Evolutionary conservation across 208 protist species (phyloP).

Genomic region (Acanthamoeba healyi): DNA sequence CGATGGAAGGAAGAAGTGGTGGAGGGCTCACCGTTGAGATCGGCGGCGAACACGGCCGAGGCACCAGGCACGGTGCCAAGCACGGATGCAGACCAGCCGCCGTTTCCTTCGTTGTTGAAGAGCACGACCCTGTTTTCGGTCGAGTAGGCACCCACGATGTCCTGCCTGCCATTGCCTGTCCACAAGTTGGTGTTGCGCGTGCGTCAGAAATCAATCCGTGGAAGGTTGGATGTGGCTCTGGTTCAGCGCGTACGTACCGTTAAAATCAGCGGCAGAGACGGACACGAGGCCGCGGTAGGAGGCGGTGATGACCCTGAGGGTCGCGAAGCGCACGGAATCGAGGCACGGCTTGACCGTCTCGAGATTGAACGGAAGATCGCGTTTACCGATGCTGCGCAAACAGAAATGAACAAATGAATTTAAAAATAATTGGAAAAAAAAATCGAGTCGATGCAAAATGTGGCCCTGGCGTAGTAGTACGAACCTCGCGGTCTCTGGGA

Average conservation of each 20-base stretch:
- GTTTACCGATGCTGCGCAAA: neutral
- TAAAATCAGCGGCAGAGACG: neutral
- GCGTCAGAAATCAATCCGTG: too few species aligned
- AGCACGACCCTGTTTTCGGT: neutral
- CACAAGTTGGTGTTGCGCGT: too few species aligned
- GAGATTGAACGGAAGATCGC: neutral
- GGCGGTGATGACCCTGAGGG: neutral
- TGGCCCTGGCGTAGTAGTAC: too few species aligned
- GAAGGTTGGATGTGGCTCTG: too few species aligned
- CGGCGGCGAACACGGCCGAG: conserved; percentile 23
- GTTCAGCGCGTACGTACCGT: too few species aligned
- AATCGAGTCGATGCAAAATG: too few species aligned
- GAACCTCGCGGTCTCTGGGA: too few species aligned
- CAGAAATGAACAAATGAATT: neutral
- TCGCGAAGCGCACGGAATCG: neutral
- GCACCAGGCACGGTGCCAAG: conserved; percentile 2
- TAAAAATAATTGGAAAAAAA: too few species aligned
- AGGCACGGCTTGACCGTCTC: neutral
- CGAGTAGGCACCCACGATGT: neutral
- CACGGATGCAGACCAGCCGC: neutral
- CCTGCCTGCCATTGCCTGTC: neutral
- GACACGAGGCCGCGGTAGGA: neutral
- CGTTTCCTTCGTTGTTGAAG: neutral
- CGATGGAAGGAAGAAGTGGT: too few species aligned
- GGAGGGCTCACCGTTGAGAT: neutral